Conservation (phyloP, 2,329 filamentous ascomycete genomes). For the Ilyonectria destructans region DNA sequence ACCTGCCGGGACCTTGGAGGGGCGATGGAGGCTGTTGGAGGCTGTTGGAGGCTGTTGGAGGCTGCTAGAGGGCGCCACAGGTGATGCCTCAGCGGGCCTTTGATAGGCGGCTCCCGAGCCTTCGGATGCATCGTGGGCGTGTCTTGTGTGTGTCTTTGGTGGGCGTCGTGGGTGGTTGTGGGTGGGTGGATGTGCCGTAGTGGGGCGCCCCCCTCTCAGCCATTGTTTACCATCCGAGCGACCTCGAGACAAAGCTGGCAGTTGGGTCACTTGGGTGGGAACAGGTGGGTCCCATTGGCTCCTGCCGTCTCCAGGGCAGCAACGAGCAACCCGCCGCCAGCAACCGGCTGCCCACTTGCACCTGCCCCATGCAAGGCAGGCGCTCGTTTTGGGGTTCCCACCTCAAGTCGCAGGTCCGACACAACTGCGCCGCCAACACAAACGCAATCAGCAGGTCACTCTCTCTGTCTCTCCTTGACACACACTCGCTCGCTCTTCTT, state of each 20-base stretch:
- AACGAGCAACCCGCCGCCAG: slow-evolving; percentile 24
- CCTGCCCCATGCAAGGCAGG: slow-evolving; percentile 29
- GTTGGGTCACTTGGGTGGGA: slow-evolving; percentile 17
- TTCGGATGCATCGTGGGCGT: slow-evolving; percentile 1
- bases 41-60: background rate
- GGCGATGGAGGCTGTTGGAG: slow-evolving; percentile 6
- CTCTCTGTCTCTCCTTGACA: slow-evolving; percentile 8
- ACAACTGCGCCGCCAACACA: slow-evolving; percentile 23
- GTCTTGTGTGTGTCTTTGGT: slow-evolving; percentile 18
- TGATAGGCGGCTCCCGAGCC: slow-evolving; percentile 42
- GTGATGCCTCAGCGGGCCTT: slow-evolving; percentile 25
- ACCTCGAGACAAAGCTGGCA: slow-evolving; percentile 14
- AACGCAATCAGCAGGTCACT: slow-evolving; percentile 11
- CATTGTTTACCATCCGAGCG: slow-evolving; percentile 48
- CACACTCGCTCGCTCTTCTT: slow-evolving; percentile 18
- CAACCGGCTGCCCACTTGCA: slow-evolving; percentile 23
- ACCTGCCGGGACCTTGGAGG: slow-evolving; percentile 3
- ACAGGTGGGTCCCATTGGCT: slow-evolving; percentile 44
- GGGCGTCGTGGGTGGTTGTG: slow-evolving; percentile 14
- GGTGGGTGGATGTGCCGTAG: slow-evolving; percentile 31
- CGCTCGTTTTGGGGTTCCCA: slow-evolving; percentile 31
- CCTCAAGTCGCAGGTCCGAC: slow-evolving; percentile 22
- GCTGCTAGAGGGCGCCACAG: slow-evolving; percentile 34
- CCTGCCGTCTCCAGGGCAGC: slow-evolving; percentile 38
- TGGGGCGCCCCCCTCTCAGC: slow-evolving; percentile 24